Base-by-base conservation (phyloP, 1,284 basidiomycete genomes). In the Schizophyllum amplum region DNA sequence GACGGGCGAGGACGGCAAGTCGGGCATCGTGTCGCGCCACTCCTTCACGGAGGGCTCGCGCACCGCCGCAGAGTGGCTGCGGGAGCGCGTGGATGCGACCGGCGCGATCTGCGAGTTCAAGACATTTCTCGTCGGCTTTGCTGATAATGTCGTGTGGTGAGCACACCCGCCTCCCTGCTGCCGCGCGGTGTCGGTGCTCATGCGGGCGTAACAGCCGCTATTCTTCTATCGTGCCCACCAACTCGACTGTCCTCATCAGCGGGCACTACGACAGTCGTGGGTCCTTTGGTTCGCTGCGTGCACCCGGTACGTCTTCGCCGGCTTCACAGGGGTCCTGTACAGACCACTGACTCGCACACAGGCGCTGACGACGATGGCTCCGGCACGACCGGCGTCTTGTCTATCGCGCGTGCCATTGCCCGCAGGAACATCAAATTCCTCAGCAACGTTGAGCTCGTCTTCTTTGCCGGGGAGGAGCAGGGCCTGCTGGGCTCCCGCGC, bases 201-300 rank as follows among this genome's bases (percentile, higher is more conserved):
- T 15, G 20, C 55, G 11, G 56, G n/a, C 47, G 9, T 23, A 52
- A 13, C 59, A 88, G 86, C 65, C 76, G 76, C 50, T 90, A 87
- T 64, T 49, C 72, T 5, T 70, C 82, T 1, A 70, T 73, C 17
- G 72, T 71, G 42, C 70, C 81, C 46, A 82, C 81, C 1, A 81
- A 74, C 49, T 73, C 79, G 61, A 87, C 76, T 42, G 81, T 90
- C 24, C 75, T 94, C 52, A 73, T 94, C 53, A 87, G 86, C 57
- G 90, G 83, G 1, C 92, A 94, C 69, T 93, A 92, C 67, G 92
- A 94, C 67, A 90, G 86, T 53, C 84, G 92, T 27, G 92, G 92
- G 11, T 87, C 86, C 1, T 94, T 92, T 68, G 92, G 92, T 11
- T 82, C 73, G 58, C 77, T 77, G 6, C 80, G 86, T 23, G 89